These are phyloP conservation scores for Lactarius vividus DNA, from an alignment of 768 basidiomycete genomes.

Conservation along the genomic window DNA sequence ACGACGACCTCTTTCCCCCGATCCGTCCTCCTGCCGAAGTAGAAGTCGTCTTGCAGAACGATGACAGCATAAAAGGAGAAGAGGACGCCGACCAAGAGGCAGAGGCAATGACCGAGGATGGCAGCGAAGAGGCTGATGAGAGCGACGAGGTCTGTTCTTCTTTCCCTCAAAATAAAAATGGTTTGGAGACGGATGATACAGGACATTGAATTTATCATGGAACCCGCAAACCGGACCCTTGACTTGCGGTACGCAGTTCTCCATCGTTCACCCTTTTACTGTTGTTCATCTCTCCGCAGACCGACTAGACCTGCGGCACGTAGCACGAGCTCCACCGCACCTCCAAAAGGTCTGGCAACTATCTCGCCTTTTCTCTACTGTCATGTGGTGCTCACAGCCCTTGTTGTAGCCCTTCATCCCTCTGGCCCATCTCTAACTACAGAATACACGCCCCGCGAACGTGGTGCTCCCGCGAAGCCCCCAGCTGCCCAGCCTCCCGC, in stretches of 20 bases:
- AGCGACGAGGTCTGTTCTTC: constrained; percentile 44
- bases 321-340: constrained; percentile 34
- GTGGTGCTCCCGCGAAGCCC: constrained; percentile 47
- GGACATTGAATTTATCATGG: constrained; percentile 93
- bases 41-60: constrained; percentile 9
- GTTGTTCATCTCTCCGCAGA: constrained; percentile 30
- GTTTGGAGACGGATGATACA: constrained; percentile 31
- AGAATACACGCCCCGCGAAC: constrained; percentile 74
- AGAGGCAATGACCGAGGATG: constrained; percentile 38
- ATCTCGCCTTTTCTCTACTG: background rate
- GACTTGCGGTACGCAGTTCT: constrained; percentile 61
- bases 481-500: constrained; percentile 31
- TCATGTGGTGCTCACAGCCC: constrained; percentile 11
- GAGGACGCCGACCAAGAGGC: constrained; percentile 33
- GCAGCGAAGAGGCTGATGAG: constrained; percentile 41
- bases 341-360: constrained; percentile 32
- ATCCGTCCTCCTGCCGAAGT: constrained; percentile 27
- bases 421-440: constrained; percentile 70
- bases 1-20: constrained; percentile 17
- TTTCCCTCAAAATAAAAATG: constrained; percentile 38
- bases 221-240: constrained; percentile 65
- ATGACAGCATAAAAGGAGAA: constrained; percentile 22
- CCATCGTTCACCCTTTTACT: constrained; percentile 3
- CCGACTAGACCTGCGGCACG: constrained; percentile 36
- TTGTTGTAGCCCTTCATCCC: constrained; percentile 39